A percentile compares a stretch with the other conserved stretches of the same genome.
These are phyloP conservation scores for Pouteria glomerata DNA, from an alignment of 148 eudicot species.

Conservation along the genomic window DNA sequence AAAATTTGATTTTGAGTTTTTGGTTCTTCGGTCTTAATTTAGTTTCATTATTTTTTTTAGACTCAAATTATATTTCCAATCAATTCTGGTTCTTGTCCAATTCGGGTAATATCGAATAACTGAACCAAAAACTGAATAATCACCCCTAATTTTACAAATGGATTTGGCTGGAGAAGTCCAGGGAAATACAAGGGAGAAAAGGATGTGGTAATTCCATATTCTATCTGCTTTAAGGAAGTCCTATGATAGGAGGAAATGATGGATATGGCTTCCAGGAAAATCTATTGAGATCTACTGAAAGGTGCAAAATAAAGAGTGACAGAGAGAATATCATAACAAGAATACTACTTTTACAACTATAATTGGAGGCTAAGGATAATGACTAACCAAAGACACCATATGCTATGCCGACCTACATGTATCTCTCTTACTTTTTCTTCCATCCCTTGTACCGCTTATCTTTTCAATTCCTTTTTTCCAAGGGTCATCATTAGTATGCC, in stretches of 20 bases:
- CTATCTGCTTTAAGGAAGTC: neutral
- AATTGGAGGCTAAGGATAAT: neutral
- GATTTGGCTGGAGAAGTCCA: neutral
- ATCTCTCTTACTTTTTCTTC: slow-evolving; percentile 11
- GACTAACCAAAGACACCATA: slow-evolving; percentile 1
- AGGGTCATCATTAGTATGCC: neutral
- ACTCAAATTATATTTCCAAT: too few species aligned
- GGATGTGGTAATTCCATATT: neutral
- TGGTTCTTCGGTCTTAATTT: too few species aligned
- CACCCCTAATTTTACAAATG: too few species aligned
- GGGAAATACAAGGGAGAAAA: neutral
- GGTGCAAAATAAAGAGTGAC: neutral
- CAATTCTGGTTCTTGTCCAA: too few species aligned
- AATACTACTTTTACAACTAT: neutral
- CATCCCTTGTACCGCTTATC: slow-evolving; percentile 7
- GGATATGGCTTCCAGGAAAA: neutral
- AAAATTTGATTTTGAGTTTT: too few species aligned
- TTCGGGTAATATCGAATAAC: too few species aligned
- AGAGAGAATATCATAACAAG: slow-evolving; percentile 4
- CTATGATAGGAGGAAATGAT: neutral
- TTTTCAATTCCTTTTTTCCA: slow-evolving; percentile 3
- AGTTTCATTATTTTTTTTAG: too few species aligned
- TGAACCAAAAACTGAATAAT: too few species aligned
- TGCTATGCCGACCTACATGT: slow-evolving; percentile 6
- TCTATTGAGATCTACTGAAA: neutral